Evolutionary conservation across 495 filamentous ascomycete genomes (phyloP), one percentile per base, ranked within the genome.

Genomic region (Polyplosphaeria fusca): DNA sequence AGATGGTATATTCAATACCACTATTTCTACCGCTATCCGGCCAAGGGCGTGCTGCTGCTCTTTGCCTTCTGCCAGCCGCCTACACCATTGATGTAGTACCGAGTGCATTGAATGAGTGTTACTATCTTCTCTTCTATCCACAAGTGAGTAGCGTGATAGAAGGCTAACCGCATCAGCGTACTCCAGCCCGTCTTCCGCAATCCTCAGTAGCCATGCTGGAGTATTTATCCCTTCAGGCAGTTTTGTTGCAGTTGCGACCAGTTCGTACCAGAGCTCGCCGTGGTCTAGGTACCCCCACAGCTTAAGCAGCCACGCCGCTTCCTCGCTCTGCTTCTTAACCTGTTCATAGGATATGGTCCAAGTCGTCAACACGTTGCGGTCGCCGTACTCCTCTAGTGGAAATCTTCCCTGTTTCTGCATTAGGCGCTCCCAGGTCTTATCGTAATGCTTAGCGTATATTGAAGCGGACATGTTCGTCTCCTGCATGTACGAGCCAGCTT

Each of bases 401-500:
- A 25, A 7, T 27, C 40, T 40, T 18, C 20, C 39, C 24, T 28
- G n/a, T 19, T 40, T 28, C 25, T 51, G 22, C 52, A 56, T 55
- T 3, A 65, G 58, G 22, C 54, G 39, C 1, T 18, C 30, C 57
- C 57, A 61, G 20, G 42, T 37, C 20, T 55, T 41, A 12, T 60
- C 28, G 24, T 65, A 61, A 26, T 53, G 40, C 44, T n/a, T 47
- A 18, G 54, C 2, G 38, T 61, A 65, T 1, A 14, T 48, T 23
- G 2, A 4, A 16, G 50, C 4, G 5, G 47, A 22, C 0, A 53
- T 30, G 32, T 43, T 26, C 19, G 30, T 57, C 35, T 65, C 46
- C 26, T 61, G 46, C 1, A 70, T 45, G 30, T 68, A 70, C 26
- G 52, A 48, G 20, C 66, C 60, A 1, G 67, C 67, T 9, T 64